Conservation (phyloP, 169 alveolate genomes). For the Ichthyophthirius multifiliis region DNA sequence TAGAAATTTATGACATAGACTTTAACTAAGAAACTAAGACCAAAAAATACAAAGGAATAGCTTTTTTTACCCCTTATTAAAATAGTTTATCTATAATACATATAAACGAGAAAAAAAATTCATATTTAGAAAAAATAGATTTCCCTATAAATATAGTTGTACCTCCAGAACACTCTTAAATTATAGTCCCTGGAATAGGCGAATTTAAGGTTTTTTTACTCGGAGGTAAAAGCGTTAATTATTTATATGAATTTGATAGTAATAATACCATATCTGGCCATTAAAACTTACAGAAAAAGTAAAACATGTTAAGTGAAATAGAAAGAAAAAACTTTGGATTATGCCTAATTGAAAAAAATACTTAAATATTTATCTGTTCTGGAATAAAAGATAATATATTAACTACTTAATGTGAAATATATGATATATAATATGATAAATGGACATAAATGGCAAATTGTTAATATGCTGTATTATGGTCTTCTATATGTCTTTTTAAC, state of each 20-base stretch:
- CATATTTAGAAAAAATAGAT: not conserved
- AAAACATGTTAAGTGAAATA: not conserved
- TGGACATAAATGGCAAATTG: not conserved
- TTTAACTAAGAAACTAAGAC: not conserved
- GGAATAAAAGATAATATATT: not conserved
- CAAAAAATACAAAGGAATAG: not conserved
- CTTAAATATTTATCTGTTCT: not conserved
- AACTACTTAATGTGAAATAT: not conserved
- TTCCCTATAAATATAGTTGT: not conserved
- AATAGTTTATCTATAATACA: not conserved
- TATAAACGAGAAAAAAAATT: not conserved
- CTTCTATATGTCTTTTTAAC: not conserved
- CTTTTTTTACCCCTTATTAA: not conserved
- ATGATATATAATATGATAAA: not conserved
- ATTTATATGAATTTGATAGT: not conserved
- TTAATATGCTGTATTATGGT: not conserved
- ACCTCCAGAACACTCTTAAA: not conserved
- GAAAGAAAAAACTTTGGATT: not conserved
- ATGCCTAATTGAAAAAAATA: not conserved
- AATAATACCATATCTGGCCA: too few species aligned
- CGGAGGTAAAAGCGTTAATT: not conserved
- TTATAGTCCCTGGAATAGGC: not conserved
- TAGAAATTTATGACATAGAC: not conserved
- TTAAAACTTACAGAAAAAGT: not conserved
- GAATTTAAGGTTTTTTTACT: not conserved